Evolutionary conservation across 129 eudicot genomes (phyloP).

Genomic region (Flaveria ramosissima): DNA sequence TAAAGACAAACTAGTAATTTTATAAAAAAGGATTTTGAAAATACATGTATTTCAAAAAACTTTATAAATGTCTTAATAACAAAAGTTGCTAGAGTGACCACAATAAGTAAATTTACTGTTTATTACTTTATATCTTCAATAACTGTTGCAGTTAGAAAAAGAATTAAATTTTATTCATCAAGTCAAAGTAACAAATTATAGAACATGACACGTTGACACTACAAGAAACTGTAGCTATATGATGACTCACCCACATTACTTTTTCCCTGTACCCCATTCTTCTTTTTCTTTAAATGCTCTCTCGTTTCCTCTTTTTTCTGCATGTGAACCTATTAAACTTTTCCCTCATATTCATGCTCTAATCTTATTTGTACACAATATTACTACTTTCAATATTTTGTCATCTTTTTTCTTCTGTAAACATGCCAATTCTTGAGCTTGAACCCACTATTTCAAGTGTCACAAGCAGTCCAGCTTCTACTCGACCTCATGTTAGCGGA

Average conservation of each 20-base stretch:
- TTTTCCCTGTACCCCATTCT: conserved; percentile 9
- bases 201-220: conserved; percentile 12
- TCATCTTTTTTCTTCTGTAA: background rate
- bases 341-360: conserved; percentile 20
- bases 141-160: background rate
- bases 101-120: too few relatives aligned
- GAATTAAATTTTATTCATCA: background rate
- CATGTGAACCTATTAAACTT: conserved; percentile 37
- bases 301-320: conserved; percentile 16
- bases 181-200: conserved; percentile 16
- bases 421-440: conserved; percentile 42
- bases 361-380: conserved; percentile 17
- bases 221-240: conserved; percentile 24
- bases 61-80: too few relatives aligned
- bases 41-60: too few relatives aligned
- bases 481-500: conserved; percentile 29
- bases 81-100: too few relatives aligned
- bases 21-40: too few relatives aligned
- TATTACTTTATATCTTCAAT: background rate
- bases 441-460: conserved; percentile 23
- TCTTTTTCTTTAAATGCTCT: conserved; percentile 36
- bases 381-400: conserved; percentile 6
- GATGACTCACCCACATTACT: conserved; percentile 35
- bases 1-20: too few relatives aligned
- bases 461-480: background rate